Conservation (phyloP, 2,329 filamentous ascomycete genomes). For the Neofusicoccum sp. region DNA sequence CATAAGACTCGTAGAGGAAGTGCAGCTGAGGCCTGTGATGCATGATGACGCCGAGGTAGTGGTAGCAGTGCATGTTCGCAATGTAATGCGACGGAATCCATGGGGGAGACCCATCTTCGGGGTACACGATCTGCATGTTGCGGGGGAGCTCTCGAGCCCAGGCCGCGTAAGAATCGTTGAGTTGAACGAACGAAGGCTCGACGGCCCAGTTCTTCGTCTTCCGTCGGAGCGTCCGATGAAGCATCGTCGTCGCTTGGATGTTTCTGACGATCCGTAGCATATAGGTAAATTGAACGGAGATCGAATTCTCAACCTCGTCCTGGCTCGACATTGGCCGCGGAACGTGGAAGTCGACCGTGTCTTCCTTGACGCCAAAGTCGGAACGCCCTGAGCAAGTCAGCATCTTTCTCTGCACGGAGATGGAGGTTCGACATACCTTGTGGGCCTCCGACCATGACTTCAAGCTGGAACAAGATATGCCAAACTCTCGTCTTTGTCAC, state of each 20-base stretch:
- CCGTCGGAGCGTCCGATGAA: constrained; percentile 71
- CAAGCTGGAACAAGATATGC: constrained; percentile 82
- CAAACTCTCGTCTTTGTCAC: constrained; percentile 82
- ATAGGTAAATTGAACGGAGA: constrained; percentile 82
- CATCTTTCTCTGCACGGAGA: not conserved
- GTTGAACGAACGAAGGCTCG: constrained; percentile 76
- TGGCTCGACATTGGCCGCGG: constrained; percentile 62
- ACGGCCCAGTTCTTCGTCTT: constrained; percentile 81
- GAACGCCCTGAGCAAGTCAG: constrained; percentile 57
- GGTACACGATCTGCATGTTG: constrained; percentile 76
- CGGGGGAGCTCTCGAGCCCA: constrained; percentile 76
- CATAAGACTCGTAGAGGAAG: constrained; percentile 70
- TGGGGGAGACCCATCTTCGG: constrained; percentile 73
- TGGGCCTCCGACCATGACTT: constrained; percentile 89
- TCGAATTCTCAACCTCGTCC: constrained; percentile 71
- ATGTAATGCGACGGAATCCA: constrained; percentile 85
- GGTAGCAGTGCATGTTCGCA: constrained; percentile 86
- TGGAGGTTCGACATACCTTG: constrained; percentile 62
- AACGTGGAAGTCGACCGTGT: constrained; percentile 72
- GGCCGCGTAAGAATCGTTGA: constrained; percentile 72
- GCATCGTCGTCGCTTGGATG: constrained; percentile 71
- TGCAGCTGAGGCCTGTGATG: constrained; percentile 82
- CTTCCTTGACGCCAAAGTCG: constrained; percentile 72
- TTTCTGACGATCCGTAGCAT: constrained; percentile 75
- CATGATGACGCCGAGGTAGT: constrained; percentile 80